These are phyloP conservation scores for Camelina hispida DNA, from an alignment of 345 rosid species.

Conservation along the genomic window DNA sequence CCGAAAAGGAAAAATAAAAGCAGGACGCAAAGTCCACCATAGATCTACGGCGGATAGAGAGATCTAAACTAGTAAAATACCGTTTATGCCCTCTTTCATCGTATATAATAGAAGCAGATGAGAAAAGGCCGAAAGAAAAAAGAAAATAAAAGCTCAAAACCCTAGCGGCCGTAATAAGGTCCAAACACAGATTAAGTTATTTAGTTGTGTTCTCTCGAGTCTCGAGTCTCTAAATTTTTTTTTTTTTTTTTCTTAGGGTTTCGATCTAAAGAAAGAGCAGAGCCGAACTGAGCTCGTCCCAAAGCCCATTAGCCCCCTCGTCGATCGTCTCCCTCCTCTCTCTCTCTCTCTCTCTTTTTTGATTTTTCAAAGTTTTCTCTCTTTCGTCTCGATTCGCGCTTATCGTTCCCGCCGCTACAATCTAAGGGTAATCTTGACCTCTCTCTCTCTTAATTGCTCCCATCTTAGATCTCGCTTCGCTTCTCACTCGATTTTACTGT, in stretches of 20 bases:
- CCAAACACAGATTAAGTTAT: constrained; percentile 22
- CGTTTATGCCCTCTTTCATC: not conserved
- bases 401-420: constrained; percentile 20
- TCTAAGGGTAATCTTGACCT: not conserved
- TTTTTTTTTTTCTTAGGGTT: not conserved
- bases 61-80: not conserved
- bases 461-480: constrained; percentile 14
- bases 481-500: constrained; percentile 19
- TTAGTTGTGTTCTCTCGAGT: not conserved
- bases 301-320: constrained; percentile 43
- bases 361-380: constrained; percentile 10
- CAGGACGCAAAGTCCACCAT: no score
- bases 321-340: not conserved
- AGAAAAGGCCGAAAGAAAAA: constrained; percentile 30
- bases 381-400: constrained; percentile 36
- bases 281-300: constrained; percentile 21
- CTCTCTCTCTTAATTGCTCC: not conserved
- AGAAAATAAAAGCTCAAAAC: constrained; percentile 37
- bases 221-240: no score
- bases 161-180: constrained; percentile 39
- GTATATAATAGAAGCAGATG: not conserved
- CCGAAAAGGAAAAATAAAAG: no score
- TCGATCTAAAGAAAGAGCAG: constrained; percentile 37
- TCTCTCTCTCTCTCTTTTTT: not conserved
- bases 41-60: no score